Evolutionary conservation across 1,139 yeast species (phyloP).

Genomic region (Debaryomyces sp.): DNA sequence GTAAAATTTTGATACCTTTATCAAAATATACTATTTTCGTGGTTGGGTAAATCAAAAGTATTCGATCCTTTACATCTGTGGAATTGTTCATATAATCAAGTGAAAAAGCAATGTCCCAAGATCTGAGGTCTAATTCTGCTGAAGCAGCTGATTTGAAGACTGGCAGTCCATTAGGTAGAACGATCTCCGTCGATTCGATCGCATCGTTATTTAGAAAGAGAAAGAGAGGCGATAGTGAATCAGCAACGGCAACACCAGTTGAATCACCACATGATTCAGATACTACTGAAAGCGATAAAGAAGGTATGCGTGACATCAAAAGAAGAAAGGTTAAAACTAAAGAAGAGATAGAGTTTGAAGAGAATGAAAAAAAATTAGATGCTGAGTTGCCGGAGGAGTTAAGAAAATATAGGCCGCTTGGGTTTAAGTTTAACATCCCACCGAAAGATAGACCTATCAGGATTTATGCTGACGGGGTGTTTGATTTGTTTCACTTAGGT

Average conservation of each 20-base stretch:
- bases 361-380: slow-evolving; percentile 57
- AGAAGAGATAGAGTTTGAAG: slow-evolving; percentile 44
- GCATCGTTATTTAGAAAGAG: slow-evolving; percentile 45
- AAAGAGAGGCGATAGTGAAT: slow-evolving; percentile 23
- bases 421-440: slow-evolving; percentile 75
- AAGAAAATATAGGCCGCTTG: slow-evolving; percentile 71
- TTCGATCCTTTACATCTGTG: background rate
- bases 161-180: slow-evolving; percentile 25
- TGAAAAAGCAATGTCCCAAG: background rate
- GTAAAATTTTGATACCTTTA: background rate
- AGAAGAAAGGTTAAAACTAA: slow-evolving; percentile 31
- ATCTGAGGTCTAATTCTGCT: background rate
- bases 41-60: background rate
- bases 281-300: slow-evolving; percentile 18
- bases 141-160: background rate
- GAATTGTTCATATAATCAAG: background rate
- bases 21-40: background rate
- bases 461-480: slow-evolving; percentile 96
- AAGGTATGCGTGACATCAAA: slow-evolving; percentile 17
- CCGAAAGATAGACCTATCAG: slow-evolving; percentile 86
- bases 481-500: slow-evolving; percentile 93
- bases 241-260: slow-evolving; percentile 14
- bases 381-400: slow-evolving; percentile 62
- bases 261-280: slow-evolving; percentile 20
- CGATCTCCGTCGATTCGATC: slow-evolving; percentile 47